Evolutionary conservation across 2,329 filamentous ascomycete species (phyloP).

Genomic region (Aspergillus tubingensis): DNA sequence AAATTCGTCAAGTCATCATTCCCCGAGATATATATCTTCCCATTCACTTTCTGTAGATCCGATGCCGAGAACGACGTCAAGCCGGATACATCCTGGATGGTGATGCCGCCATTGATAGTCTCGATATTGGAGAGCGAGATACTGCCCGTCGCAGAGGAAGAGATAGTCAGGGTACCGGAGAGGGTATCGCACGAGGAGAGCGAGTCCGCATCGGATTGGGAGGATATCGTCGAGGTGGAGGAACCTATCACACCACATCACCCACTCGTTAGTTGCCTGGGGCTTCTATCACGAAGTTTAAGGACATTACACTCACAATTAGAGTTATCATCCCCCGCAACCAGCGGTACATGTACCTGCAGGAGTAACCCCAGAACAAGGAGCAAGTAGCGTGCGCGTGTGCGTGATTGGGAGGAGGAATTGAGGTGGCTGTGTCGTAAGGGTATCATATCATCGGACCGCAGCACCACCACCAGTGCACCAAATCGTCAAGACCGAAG

Average conservation of each 20-base stretch:
- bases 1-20: background rate
- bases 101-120: background rate
- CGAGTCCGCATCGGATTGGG: background rate
- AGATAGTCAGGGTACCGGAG: conserved; percentile 1
- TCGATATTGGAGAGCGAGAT: background rate
- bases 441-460: too few relatives aligned
- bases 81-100: background rate
- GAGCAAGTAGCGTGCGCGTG: too few relatives aligned
- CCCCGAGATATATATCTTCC: background rate
- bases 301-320: background rate
- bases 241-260: background rate
- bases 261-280: background rate
- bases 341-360: too few relatives aligned
- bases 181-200: conserved; percentile 3
- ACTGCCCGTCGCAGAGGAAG: background rate
- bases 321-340: too few relatives aligned
- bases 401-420: too few relatives aligned
- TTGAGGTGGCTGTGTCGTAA: too few relatives aligned
- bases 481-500: too few relatives aligned
- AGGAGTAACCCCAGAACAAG: too few relatives aligned
- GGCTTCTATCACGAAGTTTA: background rate
- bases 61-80: background rate
- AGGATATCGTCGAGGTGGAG: background rate
- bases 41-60: background rate
- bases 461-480: too few relatives aligned